Percentiles rank a stretch among this genome's conserved stretches.
phyloP scores from a whole-genome alignment of 257 asterid genomes.

The Pogostemon cablin region DNA sequence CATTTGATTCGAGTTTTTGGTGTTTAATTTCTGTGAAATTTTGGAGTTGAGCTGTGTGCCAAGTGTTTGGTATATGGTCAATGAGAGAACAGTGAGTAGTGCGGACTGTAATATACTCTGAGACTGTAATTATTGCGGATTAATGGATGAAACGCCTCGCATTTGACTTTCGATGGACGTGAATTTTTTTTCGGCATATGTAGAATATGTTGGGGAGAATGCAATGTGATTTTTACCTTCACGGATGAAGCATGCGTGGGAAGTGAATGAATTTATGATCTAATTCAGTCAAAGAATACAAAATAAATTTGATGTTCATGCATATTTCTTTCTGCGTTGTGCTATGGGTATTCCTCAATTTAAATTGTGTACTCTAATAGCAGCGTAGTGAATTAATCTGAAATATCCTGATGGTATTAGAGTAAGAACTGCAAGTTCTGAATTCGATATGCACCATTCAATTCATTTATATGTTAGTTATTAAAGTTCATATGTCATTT shows the following conservation, averaged over 20 bases:
- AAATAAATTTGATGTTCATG: conserved; percentile 14
- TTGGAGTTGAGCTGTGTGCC: conserved; percentile 26
- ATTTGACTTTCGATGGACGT: conserved; percentile 5
- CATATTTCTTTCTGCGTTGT: conserved; percentile 14
- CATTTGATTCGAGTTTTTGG: conserved; percentile 25
- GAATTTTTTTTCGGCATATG: conserved; percentile 2
- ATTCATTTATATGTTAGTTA: conserved; percentile 3
- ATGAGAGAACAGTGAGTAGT: conserved; percentile 28
- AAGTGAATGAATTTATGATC: neutral
- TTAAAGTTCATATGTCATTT: conserved; percentile 9
- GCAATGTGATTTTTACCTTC: neutral
- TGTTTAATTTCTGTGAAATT: conserved; percentile 14
- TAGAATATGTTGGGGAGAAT: conserved; percentile 1
- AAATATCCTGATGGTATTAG: conserved; percentile 14
- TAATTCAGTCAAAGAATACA: neutral
- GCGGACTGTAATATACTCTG: conserved; percentile 24
- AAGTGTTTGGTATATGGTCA: conserved; percentile 36
- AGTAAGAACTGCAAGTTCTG: conserved; percentile 15
- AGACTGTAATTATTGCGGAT: conserved; percentile 28
- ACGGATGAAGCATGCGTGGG: conserved; percentile 13
- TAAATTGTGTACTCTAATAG: conserved; percentile 1
- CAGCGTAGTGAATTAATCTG: conserved; percentile 15
- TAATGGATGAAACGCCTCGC: conserved; percentile 29
- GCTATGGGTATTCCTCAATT: conserved; percentile 11
- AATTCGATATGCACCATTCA: conserved; percentile 15